Evolutionary conservation across 2,329 filamentous ascomycete species (phyloP).

Genomic region (Macrophomina phaseolina): DNA sequence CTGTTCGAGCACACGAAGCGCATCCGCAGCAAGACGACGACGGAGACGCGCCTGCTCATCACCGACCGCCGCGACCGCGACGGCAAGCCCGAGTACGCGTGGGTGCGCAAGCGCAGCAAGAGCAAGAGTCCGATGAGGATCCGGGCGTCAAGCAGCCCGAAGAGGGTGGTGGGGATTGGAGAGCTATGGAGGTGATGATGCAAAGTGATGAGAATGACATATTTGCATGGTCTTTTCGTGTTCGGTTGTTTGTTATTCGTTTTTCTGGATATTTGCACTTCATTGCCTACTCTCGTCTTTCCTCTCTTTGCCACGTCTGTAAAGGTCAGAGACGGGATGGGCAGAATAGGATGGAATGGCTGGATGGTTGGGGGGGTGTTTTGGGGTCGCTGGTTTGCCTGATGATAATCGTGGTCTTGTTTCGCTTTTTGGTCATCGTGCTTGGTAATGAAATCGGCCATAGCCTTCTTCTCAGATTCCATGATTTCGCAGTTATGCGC

Average conservation of each 20-base stretch:
- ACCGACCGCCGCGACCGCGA: slow-evolving; percentile 46
- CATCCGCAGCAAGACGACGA: slow-evolving; percentile 43
- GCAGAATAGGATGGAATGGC: background rate
- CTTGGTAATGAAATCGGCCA: too few species aligned
- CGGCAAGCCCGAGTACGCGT: slow-evolving; percentile 52
- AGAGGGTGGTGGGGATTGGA: slow-evolving; percentile 38
- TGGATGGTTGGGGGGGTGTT: background rate
- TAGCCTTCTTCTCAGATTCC: too few species aligned
- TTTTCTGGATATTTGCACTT: background rate
- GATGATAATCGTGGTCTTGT: background rate
- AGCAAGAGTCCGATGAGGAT: slow-evolving; percentile 23
- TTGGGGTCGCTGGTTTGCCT: background rate
- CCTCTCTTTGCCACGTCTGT: background rate
- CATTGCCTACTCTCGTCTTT: background rate
- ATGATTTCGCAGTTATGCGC: background rate
- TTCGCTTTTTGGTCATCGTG: background rate
- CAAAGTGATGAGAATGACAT: background rate
- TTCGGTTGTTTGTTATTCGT: background rate
- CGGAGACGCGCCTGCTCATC: slow-evolving; percentile 45
- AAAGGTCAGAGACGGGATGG: background rate
- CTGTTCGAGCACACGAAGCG: slow-evolving; percentile 58
- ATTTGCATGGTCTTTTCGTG: background rate
- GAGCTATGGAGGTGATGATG: background rate
- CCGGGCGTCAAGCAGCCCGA: slow-evolving; percentile 20
- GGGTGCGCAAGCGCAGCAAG: slow-evolving; percentile 42